These are phyloP conservation scores for Lepiota venenata DNA, from an alignment of 768 basidiomycete species.

Conservation along the genomic window DNA sequence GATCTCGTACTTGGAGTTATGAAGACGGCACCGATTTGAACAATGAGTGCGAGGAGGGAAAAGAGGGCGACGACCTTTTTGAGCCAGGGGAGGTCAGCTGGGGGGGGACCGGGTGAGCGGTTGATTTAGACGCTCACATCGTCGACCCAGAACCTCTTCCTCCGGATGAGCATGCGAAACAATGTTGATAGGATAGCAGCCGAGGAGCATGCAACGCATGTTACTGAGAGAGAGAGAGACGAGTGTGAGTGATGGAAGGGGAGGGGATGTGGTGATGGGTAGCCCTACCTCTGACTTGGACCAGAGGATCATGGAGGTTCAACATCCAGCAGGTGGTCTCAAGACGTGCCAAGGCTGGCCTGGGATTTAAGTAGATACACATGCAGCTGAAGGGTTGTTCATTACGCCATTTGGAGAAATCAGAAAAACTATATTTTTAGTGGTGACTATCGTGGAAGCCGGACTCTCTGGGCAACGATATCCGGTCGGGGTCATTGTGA, in stretches of 20 bases:
- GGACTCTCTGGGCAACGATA: not conserved
- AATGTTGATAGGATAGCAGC: conserved; percentile 28
- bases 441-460: conserved; percentile 8
- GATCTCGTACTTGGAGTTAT: conserved; percentile 21
- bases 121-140: conserved; percentile 23
- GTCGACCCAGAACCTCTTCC: conserved; percentile 31
- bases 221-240: conserved; percentile 20
- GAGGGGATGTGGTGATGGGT: not conserved
- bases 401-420: conserved; percentile 10
- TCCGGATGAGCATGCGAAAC: conserved; percentile 28
- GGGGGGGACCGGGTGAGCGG: not conserved
- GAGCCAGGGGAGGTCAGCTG: not conserved
- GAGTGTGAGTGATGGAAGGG: not conserved
- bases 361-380: conserved; percentile 8
- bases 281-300: conserved; percentile 9
- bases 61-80: conserved; percentile 27
- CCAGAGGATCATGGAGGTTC: conserved; percentile 4
- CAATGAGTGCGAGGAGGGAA: conserved; percentile 23
- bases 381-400: not conserved
- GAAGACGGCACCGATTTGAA: conserved; percentile 27
- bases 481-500: too few relatives aligned
- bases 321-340: conserved; percentile 7
- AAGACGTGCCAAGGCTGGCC: not conserved
- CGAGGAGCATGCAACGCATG: conserved; percentile 28
- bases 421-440: conserved; percentile 1